phyloP scores from a whole-genome alignment of 2,329 filamentous ascomycete species.

The Xylaria sp. region DNA sequence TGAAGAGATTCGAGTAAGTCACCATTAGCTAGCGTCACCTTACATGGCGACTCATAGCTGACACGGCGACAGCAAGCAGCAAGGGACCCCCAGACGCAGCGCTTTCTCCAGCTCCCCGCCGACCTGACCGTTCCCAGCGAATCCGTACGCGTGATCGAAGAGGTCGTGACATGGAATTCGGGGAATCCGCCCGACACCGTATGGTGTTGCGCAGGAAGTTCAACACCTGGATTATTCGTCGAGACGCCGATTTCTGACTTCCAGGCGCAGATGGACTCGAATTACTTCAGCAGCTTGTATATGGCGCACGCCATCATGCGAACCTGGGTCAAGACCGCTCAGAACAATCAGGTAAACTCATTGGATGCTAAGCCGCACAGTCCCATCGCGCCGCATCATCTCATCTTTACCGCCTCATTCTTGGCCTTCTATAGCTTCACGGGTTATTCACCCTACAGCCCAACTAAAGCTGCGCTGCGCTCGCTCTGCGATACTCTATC shows the following conservation, averaged over 20 bases:
- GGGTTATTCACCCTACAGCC: slow-evolving; percentile 70
- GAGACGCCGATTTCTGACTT: slow-evolving; percentile 45
- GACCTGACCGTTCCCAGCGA: slow-evolving; percentile 65
- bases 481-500: slow-evolving; percentile 68
- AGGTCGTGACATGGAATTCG: slow-evolving; percentile 67
- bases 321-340: slow-evolving; percentile 36
- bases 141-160: slow-evolving; percentile 60
- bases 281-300: slow-evolving; percentile 48
- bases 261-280: slow-evolving; percentile 46
- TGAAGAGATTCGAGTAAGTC: slow-evolving; percentile 57
- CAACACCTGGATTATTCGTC: slow-evolving; percentile 54
- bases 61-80: slow-evolving; percentile 51
- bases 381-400: slow-evolving; percentile 52
- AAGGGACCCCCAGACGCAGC: slow-evolving; percentile 57
- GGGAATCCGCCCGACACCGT: slow-evolving; percentile 63
- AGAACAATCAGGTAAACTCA: neutral
- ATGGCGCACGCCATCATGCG: slow-evolving; percentile 46
- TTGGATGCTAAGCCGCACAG: neutral
- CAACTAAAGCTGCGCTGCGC: slow-evolving; percentile 70
- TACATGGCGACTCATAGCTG: neutral
- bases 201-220: slow-evolving; percentile 69
- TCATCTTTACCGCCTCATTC: slow-evolving; percentile 71
- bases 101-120: slow-evolving; percentile 68
- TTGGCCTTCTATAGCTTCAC: slow-evolving; percentile 66
- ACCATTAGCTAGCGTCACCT: neutral